phyloP scores from a whole-genome alignment of 2,329 filamentous ascomycete genomes.

The Pestalotiopsis sp. region DNA sequence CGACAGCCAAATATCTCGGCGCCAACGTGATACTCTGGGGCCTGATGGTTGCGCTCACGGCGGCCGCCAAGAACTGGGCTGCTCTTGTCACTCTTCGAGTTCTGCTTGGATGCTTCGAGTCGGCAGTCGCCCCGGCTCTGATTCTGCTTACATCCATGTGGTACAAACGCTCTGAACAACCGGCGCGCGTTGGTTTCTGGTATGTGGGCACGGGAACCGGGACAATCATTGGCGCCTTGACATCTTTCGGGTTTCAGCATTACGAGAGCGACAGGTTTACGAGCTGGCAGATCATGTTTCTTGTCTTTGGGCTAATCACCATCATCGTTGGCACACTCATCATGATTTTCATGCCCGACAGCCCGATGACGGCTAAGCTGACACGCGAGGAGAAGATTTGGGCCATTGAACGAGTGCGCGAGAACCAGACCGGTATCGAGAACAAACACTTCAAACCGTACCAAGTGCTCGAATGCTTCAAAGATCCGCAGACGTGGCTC shows the following conservation, averaged over 20 bases:
- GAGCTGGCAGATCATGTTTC: conserved; percentile 55
- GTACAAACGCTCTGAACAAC: conserved; percentile 60
- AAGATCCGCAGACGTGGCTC: conserved; percentile 27
- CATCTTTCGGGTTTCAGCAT: conserved; percentile 49
- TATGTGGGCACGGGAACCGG: conserved; percentile 52
- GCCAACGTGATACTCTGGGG: conserved; percentile 48
- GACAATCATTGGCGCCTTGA: conserved; percentile 42
- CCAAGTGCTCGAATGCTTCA: conserved; percentile 25
- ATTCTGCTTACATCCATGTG: conserved; percentile 58
- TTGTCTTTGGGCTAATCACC: conserved; percentile 42
- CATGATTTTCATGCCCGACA: conserved; percentile 26
- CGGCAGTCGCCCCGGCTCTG: conserved; percentile 54
- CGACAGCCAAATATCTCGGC: conserved; percentile 55
- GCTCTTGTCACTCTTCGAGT: conserved; percentile 51
- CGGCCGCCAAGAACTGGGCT: conserved; percentile 52
- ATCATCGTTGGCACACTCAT: conserved; percentile 23
- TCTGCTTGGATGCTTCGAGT: conserved; percentile 56
- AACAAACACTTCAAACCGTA: conserved; percentile 29
- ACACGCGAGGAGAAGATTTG: conserved; percentile 25
- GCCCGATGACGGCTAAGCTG: conserved; percentile 26
- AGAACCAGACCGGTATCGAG: conserved; percentile 29
- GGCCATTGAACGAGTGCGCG: conserved; percentile 28
- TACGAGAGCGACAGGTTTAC: conserved; percentile 42
- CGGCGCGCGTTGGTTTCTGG: conserved; percentile 60
- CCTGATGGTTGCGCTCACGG: conserved; percentile 47